These are phyloP conservation scores for Backusella tarrabulga DNA, from an alignment of 192 early-diverging fungal genomes.

Conservation along the genomic window DNA sequence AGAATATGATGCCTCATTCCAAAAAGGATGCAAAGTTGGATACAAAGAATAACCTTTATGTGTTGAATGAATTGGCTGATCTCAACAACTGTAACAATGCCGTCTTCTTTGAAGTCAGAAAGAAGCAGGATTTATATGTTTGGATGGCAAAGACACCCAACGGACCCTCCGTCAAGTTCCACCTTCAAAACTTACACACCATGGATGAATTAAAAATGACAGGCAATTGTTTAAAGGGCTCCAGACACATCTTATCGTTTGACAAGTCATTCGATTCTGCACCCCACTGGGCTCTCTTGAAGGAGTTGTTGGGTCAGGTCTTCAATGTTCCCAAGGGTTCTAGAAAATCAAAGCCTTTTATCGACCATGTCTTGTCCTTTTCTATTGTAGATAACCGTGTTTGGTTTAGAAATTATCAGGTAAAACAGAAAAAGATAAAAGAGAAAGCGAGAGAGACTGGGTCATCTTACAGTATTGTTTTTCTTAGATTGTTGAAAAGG, in stretches of 20 bases:
- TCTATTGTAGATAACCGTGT: slow-evolving; percentile 84
- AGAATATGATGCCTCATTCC: slow-evolving; percentile 85
- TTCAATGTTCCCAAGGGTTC: slow-evolving; percentile 88
- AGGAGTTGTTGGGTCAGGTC: slow-evolving; percentile 92
- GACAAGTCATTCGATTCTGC: slow-evolving; percentile 88
- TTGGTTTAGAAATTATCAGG: slow-evolving; percentile 98
- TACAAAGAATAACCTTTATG: slow-evolving; percentile 81
- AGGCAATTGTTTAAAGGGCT: slow-evolving; percentile 97
- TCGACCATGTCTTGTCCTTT: slow-evolving; percentile 93
- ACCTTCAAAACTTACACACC: slow-evolving; percentile 96
- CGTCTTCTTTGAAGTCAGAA: slow-evolving; percentile 94
- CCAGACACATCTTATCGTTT: slow-evolving; percentile 93
- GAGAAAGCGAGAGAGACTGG: not conserved
- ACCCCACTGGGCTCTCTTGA: slow-evolving; percentile 85
- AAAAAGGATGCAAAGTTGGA: slow-evolving; percentile 97
- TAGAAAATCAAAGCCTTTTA: slow-evolving; percentile 92
- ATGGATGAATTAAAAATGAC: slow-evolving; percentile 99
- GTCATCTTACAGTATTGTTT: not conserved
- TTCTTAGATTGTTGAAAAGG: slow-evolving; percentile 69
- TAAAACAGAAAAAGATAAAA: slow-evolving; percentile 14
- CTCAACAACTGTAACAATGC: slow-evolving; percentile 98
- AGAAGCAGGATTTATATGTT: slow-evolving; percentile 90
- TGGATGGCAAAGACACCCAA: slow-evolving; percentile 96
- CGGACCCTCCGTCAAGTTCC: slow-evolving; percentile 93
- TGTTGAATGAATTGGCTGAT: slow-evolving; percentile 94